phyloP scores from a whole-genome alignment of 1,139 yeast genomes.

The Scheffersomyces segobiensis region DNA sequence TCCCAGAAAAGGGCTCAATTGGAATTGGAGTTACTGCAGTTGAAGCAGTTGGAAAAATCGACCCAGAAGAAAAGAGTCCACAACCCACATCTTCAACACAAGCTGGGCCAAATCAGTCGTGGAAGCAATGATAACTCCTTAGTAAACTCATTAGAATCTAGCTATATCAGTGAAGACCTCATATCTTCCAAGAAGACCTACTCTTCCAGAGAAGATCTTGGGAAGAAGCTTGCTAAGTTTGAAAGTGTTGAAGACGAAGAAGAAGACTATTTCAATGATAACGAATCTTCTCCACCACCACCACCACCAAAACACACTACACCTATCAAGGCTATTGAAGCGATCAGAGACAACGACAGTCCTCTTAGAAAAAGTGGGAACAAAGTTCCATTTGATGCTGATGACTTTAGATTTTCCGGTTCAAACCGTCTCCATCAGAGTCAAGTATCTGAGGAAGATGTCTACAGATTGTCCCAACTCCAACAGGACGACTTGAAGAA shows the following conservation, averaged over 20 bases:
- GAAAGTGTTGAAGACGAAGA: slow-evolving; percentile 26
- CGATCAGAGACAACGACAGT: slow-evolving; percentile 11
- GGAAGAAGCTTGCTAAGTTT: slow-evolving; percentile 32
- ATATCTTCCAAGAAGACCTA: slow-evolving; percentile 31
- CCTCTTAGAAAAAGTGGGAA: slow-evolving; percentile 4
- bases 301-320: slow-evolving; percentile 47
- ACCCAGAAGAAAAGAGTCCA: slow-evolving; percentile 16
- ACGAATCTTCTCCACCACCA: slow-evolving; percentile 48
- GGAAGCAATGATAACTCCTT: slow-evolving; percentile 8
- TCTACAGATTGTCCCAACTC: slow-evolving; percentile 28
- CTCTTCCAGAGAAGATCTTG: slow-evolving; percentile 37
- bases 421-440: slow-evolving; percentile 13
- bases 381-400: slow-evolving; percentile 39
- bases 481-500: slow-evolving; percentile 43
- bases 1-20: slow-evolving; percentile 38
- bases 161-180: slow-evolving; percentile 39
- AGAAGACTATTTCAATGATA: slow-evolving; percentile 15
- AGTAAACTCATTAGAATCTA: slow-evolving; percentile 23
- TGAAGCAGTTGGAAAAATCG: slow-evolving; percentile 37
- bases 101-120: neutral
- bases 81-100: slow-evolving; percentile 2
- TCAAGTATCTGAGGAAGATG: slow-evolving; percentile 29
- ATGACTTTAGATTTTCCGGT: slow-evolving; percentile 37
- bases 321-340: slow-evolving; percentile 10
- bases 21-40: slow-evolving; percentile 40